phyloP scores from a whole-genome alignment of 805 yeast genomes.

The Wickerhamiella lipophila region DNA sequence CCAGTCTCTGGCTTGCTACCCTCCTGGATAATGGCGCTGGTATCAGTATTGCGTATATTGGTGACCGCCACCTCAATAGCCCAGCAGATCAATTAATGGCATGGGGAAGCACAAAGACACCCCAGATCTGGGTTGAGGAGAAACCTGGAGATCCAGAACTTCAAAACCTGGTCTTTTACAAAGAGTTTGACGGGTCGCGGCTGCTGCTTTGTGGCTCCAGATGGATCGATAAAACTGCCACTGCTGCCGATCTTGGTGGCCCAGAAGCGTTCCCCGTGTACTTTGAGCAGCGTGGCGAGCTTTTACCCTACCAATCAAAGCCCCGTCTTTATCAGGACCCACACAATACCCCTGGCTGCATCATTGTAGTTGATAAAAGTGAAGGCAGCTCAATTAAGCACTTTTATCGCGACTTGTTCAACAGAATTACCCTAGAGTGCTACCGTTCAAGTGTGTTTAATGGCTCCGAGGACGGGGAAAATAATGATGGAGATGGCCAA shows the following conservation, averaged over 20 bases:
- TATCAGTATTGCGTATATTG: neutral
- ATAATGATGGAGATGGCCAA: too few species aligned
- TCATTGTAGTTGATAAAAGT: neutral
- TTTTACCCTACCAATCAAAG: neutral
- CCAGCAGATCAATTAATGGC: conserved; percentile 12
- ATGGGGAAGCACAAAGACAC: conserved; percentile 14
- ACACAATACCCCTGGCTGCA: neutral
- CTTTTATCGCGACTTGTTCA: conserved; percentile 27
- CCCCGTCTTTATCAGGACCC: neutral
- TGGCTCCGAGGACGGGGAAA: conserved; percentile 16
- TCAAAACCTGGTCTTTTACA: conserved; percentile 16
- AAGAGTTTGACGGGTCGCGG: conserved; percentile 33
- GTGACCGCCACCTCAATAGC: conserved; percentile 4
- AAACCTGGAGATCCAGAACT: conserved; percentile 12
- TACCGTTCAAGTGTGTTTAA: conserved; percentile 11
- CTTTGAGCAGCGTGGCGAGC: neutral
- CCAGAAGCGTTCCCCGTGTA: neutral
- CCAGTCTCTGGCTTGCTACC: conserved; percentile 6
- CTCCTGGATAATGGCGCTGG: neutral
- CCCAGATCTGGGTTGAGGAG: conserved; percentile 18
- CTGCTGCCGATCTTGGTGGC: neutral
- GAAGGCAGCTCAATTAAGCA: conserved; percentile 2
- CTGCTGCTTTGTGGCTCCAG: conserved; percentile 57
- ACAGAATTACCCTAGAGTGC: conserved; percentile 20
- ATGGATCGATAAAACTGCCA: conserved; percentile 28